phyloP scores from a whole-genome alignment of 139 green algal genomes.

The Chlorella sp. region DNA sequence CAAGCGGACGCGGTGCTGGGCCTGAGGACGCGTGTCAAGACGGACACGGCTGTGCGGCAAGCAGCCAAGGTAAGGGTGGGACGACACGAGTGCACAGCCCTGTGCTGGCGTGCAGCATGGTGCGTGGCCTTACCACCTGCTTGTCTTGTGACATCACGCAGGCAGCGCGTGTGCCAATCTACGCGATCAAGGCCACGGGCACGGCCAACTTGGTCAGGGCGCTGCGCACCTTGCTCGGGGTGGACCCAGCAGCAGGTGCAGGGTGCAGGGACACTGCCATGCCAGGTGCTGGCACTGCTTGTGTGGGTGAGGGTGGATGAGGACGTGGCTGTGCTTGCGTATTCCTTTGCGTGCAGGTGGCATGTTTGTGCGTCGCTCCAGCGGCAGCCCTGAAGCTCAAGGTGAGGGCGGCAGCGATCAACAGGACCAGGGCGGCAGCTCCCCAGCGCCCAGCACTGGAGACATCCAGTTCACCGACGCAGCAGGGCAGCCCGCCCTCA shows the following conservation, averaged over 20 bases:
- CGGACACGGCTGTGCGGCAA: slow-evolving; percentile 13
- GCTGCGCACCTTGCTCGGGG: slow-evolving; percentile 56
- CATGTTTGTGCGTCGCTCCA: slow-evolving; percentile 6
- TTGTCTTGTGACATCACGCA: too few relatives aligned
- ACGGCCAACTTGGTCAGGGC: slow-evolving; percentile 43
- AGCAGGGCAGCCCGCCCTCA: neutral
- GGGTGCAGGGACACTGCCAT: too few relatives aligned
- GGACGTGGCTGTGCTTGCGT: too few relatives aligned
- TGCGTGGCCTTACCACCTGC: too few relatives aligned
- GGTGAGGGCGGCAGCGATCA: too few relatives aligned
- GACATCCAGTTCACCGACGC: neutral
- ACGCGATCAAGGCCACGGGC: slow-evolving; percentile 48
- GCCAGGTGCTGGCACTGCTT: too few relatives aligned
- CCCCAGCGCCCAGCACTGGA: neutral
- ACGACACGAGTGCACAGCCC: too few relatives aligned
- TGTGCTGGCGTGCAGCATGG: too few relatives aligned
- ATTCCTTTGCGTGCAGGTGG: neutral
- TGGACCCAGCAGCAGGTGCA: slow-evolving; percentile 55
- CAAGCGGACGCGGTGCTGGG: slow-evolving; percentile 62
- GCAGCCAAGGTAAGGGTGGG: slow-evolving; percentile 11
- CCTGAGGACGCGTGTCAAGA: slow-evolving; percentile 37
- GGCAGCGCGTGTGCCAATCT: slow-evolving; percentile 50
- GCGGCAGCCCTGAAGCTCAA: too few relatives aligned
- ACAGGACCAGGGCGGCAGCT: too few relatives aligned
- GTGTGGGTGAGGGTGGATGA: too few relatives aligned